These are phyloP conservation scores for Thoreauomyces humboldtii DNA, from an alignment of 192 early-diverging fungal species.

Conservation along the genomic window DNA sequence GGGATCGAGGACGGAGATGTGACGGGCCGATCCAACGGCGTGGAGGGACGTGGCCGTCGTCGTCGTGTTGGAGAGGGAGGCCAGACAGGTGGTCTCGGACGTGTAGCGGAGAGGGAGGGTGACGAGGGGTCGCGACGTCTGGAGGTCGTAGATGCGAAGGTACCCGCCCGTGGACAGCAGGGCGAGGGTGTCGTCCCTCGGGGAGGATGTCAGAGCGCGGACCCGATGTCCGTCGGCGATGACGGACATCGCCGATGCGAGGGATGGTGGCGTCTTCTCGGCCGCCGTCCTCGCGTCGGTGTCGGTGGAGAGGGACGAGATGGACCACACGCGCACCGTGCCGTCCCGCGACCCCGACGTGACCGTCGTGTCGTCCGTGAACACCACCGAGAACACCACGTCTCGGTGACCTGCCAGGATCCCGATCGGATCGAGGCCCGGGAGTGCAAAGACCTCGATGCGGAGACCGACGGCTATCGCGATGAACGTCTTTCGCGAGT, in stretches of 20 bases:
- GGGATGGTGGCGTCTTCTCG: too few species aligned
- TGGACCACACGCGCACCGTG: constrained; percentile 18
- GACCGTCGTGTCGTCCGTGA: constrained; percentile 56
- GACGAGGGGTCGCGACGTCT: background rate
- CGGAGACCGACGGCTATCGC: constrained; percentile 59
- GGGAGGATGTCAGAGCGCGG: too few species aligned
- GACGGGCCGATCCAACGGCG: constrained; percentile 41
- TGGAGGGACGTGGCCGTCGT: constrained; percentile 8
- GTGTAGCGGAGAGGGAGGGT: constrained; percentile 28
- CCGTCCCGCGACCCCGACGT: constrained; percentile 56
- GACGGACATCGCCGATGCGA: too few species aligned
- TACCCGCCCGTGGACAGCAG: constrained; percentile 60
- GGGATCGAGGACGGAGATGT: constrained; percentile 45
- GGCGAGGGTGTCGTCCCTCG: constrained; percentile 33
- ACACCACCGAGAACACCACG: constrained; percentile 63
- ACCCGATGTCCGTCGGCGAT: too few species aligned
- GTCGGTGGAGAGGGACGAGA: background rate
- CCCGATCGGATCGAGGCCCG: constrained; percentile 54
- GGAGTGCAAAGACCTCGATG: constrained; percentile 60
- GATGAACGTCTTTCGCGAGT: constrained; percentile 59
- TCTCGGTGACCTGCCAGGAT: constrained; percentile 63
- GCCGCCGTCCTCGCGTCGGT: too few species aligned
- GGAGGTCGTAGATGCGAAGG: constrained; percentile 66
- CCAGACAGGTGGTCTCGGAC: constrained; percentile 34
- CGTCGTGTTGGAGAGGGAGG: constrained; percentile 8